Conservation (phyloP, 139 green algal genomes). For the Chlorella sp. region DNA sequence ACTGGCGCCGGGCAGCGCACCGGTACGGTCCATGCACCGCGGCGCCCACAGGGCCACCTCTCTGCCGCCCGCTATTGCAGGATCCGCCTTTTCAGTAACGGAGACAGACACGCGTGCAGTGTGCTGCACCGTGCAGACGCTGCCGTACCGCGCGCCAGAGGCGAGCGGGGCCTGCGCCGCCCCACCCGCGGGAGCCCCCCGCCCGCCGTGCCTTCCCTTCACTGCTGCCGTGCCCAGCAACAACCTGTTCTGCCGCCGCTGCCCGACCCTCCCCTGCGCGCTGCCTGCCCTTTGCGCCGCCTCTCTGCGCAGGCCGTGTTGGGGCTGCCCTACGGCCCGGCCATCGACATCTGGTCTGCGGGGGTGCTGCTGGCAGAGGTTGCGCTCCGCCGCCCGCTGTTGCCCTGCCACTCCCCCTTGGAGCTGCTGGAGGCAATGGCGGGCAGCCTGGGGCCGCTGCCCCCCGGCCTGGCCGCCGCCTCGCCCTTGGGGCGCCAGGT, state of each 20-base stretch:
- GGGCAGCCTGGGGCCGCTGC: conserved; percentile 24
- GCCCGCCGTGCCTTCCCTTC: neutral
- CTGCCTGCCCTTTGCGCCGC: neutral
- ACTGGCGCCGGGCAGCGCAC: no score
- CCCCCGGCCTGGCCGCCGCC: neutral
- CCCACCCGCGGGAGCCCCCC: no score
- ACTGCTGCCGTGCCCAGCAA: neutral
- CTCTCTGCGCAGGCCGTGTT: conserved; percentile 27
- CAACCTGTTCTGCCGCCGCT: neutral
- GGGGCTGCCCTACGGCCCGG: conserved; percentile 14
- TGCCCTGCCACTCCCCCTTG: conserved; percentile 26
- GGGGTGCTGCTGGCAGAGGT: conserved; percentile 57
- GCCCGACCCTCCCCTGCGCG: neutral
- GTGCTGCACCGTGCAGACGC: conserved; percentile 52
- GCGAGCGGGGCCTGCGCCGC: conserved; percentile 22
- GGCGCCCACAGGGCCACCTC: no score
- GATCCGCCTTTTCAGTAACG: conserved; percentile 38
- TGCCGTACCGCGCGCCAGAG: conserved; percentile 56
- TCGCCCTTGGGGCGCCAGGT: conserved; percentile 14
- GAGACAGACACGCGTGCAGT: conserved; percentile 42
- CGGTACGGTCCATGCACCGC: no score
- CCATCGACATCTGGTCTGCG: conserved; percentile 50
- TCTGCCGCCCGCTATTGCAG: no score
- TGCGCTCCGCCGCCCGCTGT: conserved; percentile 46
- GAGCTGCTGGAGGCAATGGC: conserved; percentile 37